Base-by-base conservation (phyloP, 2,329 filamentous ascomycete species). In the Dichotomopilus funicola region DNA sequence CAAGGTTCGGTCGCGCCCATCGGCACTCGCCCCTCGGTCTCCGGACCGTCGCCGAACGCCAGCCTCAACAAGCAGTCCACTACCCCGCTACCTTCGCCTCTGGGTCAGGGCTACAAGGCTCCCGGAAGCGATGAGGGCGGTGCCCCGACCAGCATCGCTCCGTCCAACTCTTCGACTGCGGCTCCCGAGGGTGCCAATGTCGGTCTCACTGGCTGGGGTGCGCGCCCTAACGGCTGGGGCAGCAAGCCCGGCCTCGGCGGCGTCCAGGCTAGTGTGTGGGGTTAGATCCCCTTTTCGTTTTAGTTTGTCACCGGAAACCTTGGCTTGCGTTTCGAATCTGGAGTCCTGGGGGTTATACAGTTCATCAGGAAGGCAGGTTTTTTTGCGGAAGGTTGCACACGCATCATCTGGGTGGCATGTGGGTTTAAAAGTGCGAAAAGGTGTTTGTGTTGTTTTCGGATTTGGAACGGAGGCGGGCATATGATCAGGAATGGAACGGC, bases 181-280 rank as follows among this genome's bases (percentile, higher is more conserved):
- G 65, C 73, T 0, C 71, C 73, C 37, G 73, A 79, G 8, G 73
- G 74, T 38, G 65, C 76, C 35, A 78, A 52, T 38, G 59, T 67
- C 9, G 67, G 66, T 6, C 58, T 71, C 8, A 62, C 86, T 13
- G 82, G 85, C 58, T 96, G 91, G 91, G 85, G 88, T 54, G 86
- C 84, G 67, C 87, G 88, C 62, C 86, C 85, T 62, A 87, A 85
- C 41, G 89, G 92, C 46, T 96, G 91, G 91, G 88, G 90, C 57
- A 86, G 85, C 66, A 89, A 88, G 66, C 88, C 85, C 62, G 83
- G 84, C 50, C 83, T 95, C 59, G 89, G 44, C 44, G 33, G 91
- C 62, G 88, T 91, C 59, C 90, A 95, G 70, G 91, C 91, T 62
- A 95, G 90, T 62, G 92, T 96, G 64, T 97, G 91, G 91, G 91